Base-by-base conservation (phyloP, 1,139 yeast species). In the Sugiyamaella neomexicana region DNA sequence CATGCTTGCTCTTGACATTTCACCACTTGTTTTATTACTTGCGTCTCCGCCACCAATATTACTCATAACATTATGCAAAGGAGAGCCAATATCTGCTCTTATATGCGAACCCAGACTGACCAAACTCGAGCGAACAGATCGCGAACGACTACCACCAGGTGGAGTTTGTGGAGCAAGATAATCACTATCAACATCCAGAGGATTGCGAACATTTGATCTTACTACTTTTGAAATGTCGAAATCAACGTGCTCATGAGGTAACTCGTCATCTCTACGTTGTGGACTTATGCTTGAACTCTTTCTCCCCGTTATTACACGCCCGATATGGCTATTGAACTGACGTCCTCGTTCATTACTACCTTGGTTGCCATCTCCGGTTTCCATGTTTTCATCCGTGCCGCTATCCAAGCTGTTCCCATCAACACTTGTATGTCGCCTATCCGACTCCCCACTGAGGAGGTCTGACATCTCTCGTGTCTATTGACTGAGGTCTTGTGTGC, bases 171-270 rank as follows among this genome's bases (percentile, higher is more conserved):
- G 44, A n/a, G 29, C 25, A 12, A 13, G 44, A 3, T 29, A 31
- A 2, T 34, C 40, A 31, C 32, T 23, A 12, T 47, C 51, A 6
- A 38, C 4, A 9, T 47, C 46, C 23, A 20, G n/a, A 12, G 51
- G 51, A 17, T 38, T 40, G 13, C 51, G 45, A 9, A 25, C n/a
- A 15, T 34, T 46, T 15, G 45, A 39, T 17, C 51, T 6, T 17
- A 47, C 32, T 2, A 20, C 46, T 16, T 42, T 36, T 27, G 32
- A 17, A 27, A 20, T 41, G 31, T 38, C 51, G 32, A 47, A 47
- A 47, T 47, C 43, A 6, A 47, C 29, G 8, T 39, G 45, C 13
- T 47, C 51, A 12, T 13, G 38, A 34, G 51, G 45, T 5, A 44
- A 39, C 16, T 47, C 38, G 23, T 45, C 42, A 13, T 29, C 36